Conservation (phyloP, 1,139 yeast genomes). For the Yamadazyma friedrichii region DNA sequence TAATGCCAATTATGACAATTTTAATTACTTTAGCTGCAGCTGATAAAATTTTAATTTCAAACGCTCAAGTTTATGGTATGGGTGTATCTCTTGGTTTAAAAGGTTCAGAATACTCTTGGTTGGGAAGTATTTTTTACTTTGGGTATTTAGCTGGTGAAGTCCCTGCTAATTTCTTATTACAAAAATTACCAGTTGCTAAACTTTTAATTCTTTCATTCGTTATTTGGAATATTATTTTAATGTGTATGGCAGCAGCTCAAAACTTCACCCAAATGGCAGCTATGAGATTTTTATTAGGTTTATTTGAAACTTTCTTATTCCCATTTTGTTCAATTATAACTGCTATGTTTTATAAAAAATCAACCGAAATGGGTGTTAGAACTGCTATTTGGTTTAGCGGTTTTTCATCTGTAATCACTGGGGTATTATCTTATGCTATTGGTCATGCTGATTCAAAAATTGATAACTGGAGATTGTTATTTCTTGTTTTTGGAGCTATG, state of each 20-base stretch:
- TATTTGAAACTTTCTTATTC: constrained; percentile 26
- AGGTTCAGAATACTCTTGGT: constrained; percentile 20
- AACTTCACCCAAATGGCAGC: constrained; percentile 19
- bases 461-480: constrained; percentile 38
- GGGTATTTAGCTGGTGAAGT: constrained; percentile 27
- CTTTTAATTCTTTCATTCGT: constrained; percentile 27
- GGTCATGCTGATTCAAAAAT: constrained; percentile 20
- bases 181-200: constrained; percentile 26
- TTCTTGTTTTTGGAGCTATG: constrained; percentile 32
- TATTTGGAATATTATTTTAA: constrained; percentile 24
- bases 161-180: constrained; percentile 29
- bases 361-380: constrained; percentile 22
- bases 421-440: constrained; percentile 19
- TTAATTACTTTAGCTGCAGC: constrained; percentile 18
- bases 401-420: constrained; percentile 19
- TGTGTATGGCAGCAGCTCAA: constrained; percentile 21
- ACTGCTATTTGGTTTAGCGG: constrained; percentile 22
- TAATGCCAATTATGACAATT: constrained; percentile 17
- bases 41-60: constrained; percentile 18
- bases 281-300: constrained; percentile 24
- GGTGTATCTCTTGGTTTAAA: constrained; percentile 16
- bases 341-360: constrained; percentile 23
- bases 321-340: constrained; percentile 24
- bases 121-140: constrained; percentile 19
- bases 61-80: constrained; percentile 45